phyloP scores from a whole-genome alignment of 768 basidiomycete genomes.

The Amanita fuliginea region DNA sequence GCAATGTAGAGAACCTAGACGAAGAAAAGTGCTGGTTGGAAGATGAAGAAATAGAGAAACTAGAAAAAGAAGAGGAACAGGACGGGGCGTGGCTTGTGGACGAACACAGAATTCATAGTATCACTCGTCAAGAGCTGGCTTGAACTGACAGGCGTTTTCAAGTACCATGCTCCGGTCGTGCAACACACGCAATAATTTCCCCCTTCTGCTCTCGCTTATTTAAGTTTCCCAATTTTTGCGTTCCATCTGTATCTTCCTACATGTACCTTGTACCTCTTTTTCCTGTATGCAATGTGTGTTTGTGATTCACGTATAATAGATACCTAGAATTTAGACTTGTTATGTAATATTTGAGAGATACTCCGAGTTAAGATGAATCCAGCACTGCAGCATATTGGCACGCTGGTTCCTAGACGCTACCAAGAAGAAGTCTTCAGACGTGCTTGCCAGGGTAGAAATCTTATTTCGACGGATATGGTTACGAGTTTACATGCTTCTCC shows the following conservation, averaged over 20 bases:
- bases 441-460: constrained; percentile 33
- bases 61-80: constrained; percentile 19
- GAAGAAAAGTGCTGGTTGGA: constrained; percentile 5
- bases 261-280: neutral
- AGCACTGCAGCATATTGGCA: neutral
- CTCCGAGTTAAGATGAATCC: neutral
- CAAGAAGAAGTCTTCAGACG: constrained; percentile 64
- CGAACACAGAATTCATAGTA: constrained; percentile 16
- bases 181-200: neutral
- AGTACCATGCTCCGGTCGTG: neutral
- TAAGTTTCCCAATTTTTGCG: neutral
- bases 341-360: neutral
- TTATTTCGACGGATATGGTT: neutral
- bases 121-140: constrained; percentile 17
- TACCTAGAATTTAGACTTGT: neutral
- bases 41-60: constrained; percentile 8
- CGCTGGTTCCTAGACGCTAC: constrained; percentile 34
- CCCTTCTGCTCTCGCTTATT: neutral
- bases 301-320: neutral
- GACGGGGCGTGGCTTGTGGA: constrained; percentile 20
- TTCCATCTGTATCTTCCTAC: neutral
- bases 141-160: neutral
- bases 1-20: neutral
- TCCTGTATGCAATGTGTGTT: neutral
- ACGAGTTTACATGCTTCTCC: constrained; percentile 10